These are phyloP conservation scores for Actinidia chinensis DNA, from an alignment of 179 eudicot species.

Conservation along the genomic window DNA sequence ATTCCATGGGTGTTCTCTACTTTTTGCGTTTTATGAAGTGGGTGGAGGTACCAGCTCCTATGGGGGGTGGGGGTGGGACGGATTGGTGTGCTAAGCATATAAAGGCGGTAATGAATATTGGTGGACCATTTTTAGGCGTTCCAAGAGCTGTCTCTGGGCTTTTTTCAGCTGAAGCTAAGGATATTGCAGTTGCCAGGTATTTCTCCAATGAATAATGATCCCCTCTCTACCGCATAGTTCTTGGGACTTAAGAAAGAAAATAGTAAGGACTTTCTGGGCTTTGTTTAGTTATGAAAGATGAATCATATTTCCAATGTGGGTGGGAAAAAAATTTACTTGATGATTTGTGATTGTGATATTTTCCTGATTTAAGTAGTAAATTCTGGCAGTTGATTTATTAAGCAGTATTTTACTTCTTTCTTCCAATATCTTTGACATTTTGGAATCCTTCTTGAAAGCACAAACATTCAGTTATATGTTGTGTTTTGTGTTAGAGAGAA, in stretches of 20 bases:
- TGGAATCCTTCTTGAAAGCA: neutral
- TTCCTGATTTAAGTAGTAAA: neutral
- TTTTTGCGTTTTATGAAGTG: constrained; percentile 98
- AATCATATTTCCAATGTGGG: neutral
- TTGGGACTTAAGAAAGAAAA: neutral
- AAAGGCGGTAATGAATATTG: constrained; percentile 91
- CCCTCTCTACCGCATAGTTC: neutral
- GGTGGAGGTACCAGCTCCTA: constrained; percentile 97
- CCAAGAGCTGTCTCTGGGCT: constrained; percentile 85
- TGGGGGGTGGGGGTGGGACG: constrained; percentile 98
- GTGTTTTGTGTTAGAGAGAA: neutral
- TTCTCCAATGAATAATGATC: constrained; percentile 7
- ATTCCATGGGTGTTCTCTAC: constrained; percentile 95
- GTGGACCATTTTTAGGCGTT: constrained; percentile 93
- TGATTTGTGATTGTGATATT: neutral
- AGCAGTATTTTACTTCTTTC: neutral
- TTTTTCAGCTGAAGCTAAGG: constrained; percentile 92
- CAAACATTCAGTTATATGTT: neutral
- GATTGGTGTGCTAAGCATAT: constrained; percentile 87
- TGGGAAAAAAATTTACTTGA: neutral
- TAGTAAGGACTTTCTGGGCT: neutral
- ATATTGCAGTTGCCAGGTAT: constrained; percentile 96
- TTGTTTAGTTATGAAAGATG: neutral
- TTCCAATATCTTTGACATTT: neutral
- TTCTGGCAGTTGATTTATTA: neutral